These are phyloP conservation scores for Tricholoma hemisulphureum DNA, from an alignment of 768 basidiomycete species.

Conservation along the genomic window DNA sequence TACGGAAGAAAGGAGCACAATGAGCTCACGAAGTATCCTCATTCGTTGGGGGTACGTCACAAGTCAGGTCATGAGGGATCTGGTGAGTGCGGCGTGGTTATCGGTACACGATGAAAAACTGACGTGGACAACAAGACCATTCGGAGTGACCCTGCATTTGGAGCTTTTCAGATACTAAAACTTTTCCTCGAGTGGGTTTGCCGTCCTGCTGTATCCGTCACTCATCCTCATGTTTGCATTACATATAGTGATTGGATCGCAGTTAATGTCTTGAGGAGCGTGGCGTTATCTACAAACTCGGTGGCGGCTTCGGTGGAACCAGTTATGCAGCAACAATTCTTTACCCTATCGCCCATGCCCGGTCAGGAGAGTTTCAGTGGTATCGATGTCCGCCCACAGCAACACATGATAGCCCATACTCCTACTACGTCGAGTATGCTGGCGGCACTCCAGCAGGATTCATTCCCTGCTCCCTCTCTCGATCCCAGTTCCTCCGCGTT, in stretches of 20 bases:
- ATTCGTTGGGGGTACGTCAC: slow-evolving; percentile 94
- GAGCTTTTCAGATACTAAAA: slow-evolving; percentile 89
- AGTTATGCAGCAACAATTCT: slow-evolving; percentile 88
- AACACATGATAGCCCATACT: slow-evolving; percentile 71
- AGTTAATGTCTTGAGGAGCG: slow-evolving; percentile 81
- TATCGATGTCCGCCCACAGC: slow-evolving; percentile 58
- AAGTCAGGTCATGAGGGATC: slow-evolving; percentile 88
- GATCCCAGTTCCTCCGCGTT: slow-evolving; percentile 64
- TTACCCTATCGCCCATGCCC: slow-evolving; percentile 84
- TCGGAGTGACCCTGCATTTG: slow-evolving; percentile 88
- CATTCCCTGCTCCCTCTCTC: slow-evolving; percentile 63
- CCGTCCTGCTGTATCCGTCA: neutral
- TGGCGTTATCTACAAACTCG: slow-evolving; percentile 86
- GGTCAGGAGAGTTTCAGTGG: slow-evolving; percentile 77
- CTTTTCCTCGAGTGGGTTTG: slow-evolving; percentile 80
- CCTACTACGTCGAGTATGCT: slow-evolving; percentile 91
- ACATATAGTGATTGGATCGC: slow-evolving; percentile 91
- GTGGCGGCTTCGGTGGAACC: slow-evolving; percentile 91
- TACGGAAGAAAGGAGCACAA: slow-evolving; percentile 71
- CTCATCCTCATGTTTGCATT: neutral
- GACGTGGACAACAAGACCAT: slow-evolving; percentile 60
- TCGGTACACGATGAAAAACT: slow-evolving; percentile 5
- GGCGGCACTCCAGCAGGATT: slow-evolving; percentile 77
- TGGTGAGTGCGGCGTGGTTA: slow-evolving; percentile 48
- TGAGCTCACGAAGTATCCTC: slow-evolving; percentile 85